Evolutionary conservation across 2,329 filamentous ascomycete species (phyloP), one percentile per base, ranked within the genome.

Genomic region (Didymella arachidicola): DNA sequence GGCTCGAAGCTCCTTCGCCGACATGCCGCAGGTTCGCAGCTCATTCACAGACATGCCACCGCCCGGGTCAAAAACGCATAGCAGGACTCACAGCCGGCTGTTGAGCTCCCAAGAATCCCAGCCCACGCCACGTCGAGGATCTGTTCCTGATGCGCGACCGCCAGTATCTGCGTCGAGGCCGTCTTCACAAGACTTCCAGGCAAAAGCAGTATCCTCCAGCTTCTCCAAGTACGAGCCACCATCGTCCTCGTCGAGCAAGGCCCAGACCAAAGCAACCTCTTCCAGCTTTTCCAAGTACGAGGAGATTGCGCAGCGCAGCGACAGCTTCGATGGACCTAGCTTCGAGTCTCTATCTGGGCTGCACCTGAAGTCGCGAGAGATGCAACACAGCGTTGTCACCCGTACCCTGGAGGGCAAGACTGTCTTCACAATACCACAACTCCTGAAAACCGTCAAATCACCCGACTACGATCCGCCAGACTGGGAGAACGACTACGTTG

Each of bases 261-360:
- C 67, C 34, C 65, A 64, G 26, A 29, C 57, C 1, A 64, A 61
- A 22, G 49, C 63, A 7, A 72, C 66, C 4, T 57, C 65, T 8
- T 59, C 71, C 29, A 55, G 52, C 22, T 55, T 55, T 25, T 56
- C 53, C 16, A 73, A 71, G 27, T 72, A 75, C 53, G 67, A 69
- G 18, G 71, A 74, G 27, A 75, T 70, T 11, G 65, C 67, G 26
- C 64, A 70, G 52, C 59, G 72, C 34, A 72, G 73, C 32, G 67
- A 73, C 49, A 72, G 89, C 1, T 85, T 86, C 44, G 96, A 75
- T 25, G 69, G 70, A 1, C 59, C 72, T 2, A 72, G 71, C 42
- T 77, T 95, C 68, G 95, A 99, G 69, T 86, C 91, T 2, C 97
- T 93, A 75, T 97, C 95, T 6, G 87, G 88, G 29, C 82, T 93